phyloP scores from a whole-genome alignment of 2,329 filamentous ascomycete species.

The Phoma herbarum region DNA sequence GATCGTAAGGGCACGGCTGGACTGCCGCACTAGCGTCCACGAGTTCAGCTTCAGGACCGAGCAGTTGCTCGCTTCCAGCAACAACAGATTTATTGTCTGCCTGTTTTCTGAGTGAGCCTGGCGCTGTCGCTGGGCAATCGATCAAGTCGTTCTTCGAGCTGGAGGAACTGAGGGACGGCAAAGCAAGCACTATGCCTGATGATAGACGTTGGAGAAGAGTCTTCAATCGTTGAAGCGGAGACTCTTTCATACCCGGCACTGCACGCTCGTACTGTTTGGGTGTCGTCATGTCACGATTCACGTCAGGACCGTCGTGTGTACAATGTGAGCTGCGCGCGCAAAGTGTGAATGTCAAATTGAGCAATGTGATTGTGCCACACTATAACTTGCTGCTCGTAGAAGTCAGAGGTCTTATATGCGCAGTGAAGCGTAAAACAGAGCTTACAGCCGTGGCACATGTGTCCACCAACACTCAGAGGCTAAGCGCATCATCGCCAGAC shows the following conservation, averaged over 20 bases:
- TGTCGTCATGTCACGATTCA: constrained; percentile 3
- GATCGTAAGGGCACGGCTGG: constrained; percentile 29
- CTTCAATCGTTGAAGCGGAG: constrained; percentile 19
- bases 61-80: not conserved
- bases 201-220: constrained; percentile 30
- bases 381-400: not conserved
- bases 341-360: not conserved
- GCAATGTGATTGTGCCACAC: not conserved
- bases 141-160: constrained; percentile 1
- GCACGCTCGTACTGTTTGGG: not conserved
- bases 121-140: constrained; percentile 12
- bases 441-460: not conserved
- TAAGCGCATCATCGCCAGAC: constrained; percentile 7
- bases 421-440: not conserved
- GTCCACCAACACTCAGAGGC: not conserved
- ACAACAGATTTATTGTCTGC: not conserved
- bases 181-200: constrained; percentile 19
- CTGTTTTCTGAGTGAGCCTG: not conserved
- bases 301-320: not conserved
- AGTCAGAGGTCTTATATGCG: constrained; percentile 3
- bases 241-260: not conserved
- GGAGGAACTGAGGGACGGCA: constrained; percentile 18
- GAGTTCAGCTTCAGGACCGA: not conserved
- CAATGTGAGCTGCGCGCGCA: not conserved
- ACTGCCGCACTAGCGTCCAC: not conserved